These are phyloP conservation scores for Sclerotinia nivalis DNA, from an alignment of 2,329 filamentous ascomycete species.

Conservation along the genomic window DNA sequence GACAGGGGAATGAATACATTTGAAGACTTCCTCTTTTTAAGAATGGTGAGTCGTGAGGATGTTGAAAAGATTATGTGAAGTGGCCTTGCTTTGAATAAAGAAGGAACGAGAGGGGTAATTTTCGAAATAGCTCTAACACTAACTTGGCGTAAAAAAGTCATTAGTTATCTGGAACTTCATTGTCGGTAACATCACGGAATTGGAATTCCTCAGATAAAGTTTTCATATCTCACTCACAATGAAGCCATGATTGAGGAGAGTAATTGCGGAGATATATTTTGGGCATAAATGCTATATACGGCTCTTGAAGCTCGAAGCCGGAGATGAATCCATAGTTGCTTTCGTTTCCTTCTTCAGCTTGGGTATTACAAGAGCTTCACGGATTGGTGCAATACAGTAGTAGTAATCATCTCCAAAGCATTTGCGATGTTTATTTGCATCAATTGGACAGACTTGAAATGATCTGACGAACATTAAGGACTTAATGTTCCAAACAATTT, in stretches of 20 bases:
- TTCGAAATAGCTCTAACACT: not conserved
- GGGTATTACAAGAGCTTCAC: not conserved
- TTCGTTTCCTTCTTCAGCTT: not conserved
- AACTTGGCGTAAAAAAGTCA: not conserved
- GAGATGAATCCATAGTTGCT: not conserved
- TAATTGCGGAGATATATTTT: not conserved
- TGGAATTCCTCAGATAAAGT: not conserved
- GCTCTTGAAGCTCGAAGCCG: not conserved
- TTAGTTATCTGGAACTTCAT: not conserved
- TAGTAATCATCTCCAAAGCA: not conserved
- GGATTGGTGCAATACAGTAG: not conserved
- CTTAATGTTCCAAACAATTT: not conserved
- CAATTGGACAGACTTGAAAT: not conserved
- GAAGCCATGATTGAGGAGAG: not conserved
- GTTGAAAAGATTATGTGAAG: not conserved
- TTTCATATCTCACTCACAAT: not conserved
- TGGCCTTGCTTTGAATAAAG: not conserved
- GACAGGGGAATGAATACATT: not conserved
- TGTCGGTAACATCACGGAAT: not conserved
- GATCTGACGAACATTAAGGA: not conserved
- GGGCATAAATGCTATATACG: not conserved
- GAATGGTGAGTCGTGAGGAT: no score
- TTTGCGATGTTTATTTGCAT: not conserved
- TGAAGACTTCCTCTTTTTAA: not conserved
- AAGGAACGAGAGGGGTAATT: not conserved